These are phyloP conservation scores for Solanum lignicaule DNA, from an alignment of 257 asterid species.

Conservation along the genomic window DNA sequence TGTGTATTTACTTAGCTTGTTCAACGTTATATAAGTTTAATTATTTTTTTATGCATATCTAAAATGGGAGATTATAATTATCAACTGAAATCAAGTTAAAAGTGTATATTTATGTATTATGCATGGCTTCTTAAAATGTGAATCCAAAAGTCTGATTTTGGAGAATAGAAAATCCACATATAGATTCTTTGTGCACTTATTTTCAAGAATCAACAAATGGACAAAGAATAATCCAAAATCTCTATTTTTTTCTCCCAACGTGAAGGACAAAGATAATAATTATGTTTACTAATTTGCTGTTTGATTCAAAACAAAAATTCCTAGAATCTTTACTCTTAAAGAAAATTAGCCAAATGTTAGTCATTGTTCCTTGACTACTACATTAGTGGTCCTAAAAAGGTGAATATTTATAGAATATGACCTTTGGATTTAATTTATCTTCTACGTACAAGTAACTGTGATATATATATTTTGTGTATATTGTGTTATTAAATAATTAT, in stretches of 20 bases:
- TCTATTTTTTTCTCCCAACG: background rate
- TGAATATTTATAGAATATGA: background rate
- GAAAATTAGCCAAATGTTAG: background rate
- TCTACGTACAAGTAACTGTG: background rate
- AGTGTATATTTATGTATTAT: too few species aligned
- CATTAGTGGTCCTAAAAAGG: background rate
- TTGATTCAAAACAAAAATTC: background rate
- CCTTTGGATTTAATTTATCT: background rate
- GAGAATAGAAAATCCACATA: background rate
- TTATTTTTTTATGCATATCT: too few species aligned
- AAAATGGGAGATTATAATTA: too few species aligned
- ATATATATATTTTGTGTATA: background rate
- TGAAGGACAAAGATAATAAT: background rate
- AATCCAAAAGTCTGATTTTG: background rate
- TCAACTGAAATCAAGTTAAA: too few species aligned
- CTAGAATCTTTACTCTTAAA: background rate
- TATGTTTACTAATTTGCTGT: background rate
- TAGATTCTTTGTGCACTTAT: background rate
- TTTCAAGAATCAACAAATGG: background rate
- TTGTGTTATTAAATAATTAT: background rate
- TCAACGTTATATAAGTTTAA: too few species aligned
- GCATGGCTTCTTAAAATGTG: too few species aligned
- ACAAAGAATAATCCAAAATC: background rate
- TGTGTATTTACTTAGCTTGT: too few species aligned
- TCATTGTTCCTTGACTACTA: background rate